These are phyloP conservation scores for Leccinum imitatum DNA, from an alignment of 768 basidiomycete species.

Conservation along the genomic window DNA sequence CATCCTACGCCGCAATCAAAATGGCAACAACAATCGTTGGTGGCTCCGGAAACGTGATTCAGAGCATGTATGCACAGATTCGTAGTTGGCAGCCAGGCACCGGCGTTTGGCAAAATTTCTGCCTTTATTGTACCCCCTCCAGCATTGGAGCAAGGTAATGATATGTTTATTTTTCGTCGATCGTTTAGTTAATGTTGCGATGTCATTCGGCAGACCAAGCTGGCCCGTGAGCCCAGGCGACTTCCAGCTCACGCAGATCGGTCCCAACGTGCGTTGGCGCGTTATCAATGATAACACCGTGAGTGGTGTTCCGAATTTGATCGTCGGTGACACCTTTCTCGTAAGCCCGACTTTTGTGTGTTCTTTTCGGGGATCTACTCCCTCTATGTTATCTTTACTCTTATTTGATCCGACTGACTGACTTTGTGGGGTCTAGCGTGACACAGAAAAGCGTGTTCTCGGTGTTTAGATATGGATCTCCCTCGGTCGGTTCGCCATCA, in stretches of 20 bases:
- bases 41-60: slow-evolving; percentile 64
- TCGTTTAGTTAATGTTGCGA: slow-evolving; percentile 50
- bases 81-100: slow-evolving; percentile 60
- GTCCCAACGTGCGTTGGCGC: slow-evolving; percentile 73
- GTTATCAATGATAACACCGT: slow-evolving; percentile 52
- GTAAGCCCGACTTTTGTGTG: slow-evolving; percentile 5
- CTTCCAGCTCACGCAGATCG: slow-evolving; percentile 68
- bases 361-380: neutral
- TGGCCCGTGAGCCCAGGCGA: slow-evolving; percentile 81
- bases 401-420: neutral
- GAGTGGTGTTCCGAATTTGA: slow-evolving; percentile 64
- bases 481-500: slow-evolving; percentile 79
- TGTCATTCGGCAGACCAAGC: slow-evolving; percentile 72
- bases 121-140: slow-evolving; percentile 60
- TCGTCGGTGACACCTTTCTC: slow-evolving; percentile 89
- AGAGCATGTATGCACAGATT: slow-evolving; percentile 72
- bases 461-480: slow-evolving; percentile 68
- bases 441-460: slow-evolving; percentile 90
- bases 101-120: slow-evolving; percentile 79
- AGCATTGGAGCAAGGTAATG: neutral
- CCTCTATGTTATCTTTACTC: neutral
- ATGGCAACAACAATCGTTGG: slow-evolving; percentile 95
- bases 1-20: slow-evolving; percentile 81
- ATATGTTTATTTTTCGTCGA: neutral
- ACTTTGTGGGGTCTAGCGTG: neutral